Evolutionary conservation across 129 eudicot species (phyloP).

Genomic region (Chrysanthemum seticuspe): DNA sequence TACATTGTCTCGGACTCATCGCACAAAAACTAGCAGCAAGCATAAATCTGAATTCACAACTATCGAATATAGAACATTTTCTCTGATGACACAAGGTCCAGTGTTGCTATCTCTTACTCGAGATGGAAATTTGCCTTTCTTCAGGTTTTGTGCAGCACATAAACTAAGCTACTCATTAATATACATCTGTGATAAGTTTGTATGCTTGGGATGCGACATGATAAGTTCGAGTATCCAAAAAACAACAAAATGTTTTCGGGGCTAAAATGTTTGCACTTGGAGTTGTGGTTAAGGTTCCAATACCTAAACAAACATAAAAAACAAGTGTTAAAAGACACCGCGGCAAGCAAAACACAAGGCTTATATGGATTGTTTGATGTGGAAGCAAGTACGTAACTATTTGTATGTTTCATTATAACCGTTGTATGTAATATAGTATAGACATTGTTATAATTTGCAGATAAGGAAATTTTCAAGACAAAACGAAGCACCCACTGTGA

Average conservation of each 20-base stretch:
- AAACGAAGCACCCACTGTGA: slow-evolving; percentile 92
- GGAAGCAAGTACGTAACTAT: too few relatives aligned
- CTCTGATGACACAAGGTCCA: slow-evolving; percentile 88
- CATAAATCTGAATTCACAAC: slow-evolving; percentile 71
- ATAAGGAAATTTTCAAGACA: slow-evolving; percentile 95
- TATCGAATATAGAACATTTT: slow-evolving; percentile 80
- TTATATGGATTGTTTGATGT: too few relatives aligned
- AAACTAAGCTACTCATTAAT: too few relatives aligned
- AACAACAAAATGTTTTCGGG: slow-evolving; percentile 28
- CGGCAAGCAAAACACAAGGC: too few relatives aligned
- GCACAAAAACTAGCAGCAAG: slow-evolving; percentile 58
- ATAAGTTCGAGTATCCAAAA: too few relatives aligned
- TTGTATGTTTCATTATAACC: too few relatives aligned
- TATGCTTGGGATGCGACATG: too few relatives aligned
- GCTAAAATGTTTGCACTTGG: slow-evolving; percentile 99
- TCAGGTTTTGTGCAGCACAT: too few relatives aligned
- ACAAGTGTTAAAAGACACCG: too few relatives aligned
- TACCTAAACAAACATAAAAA: slow-evolving; percentile 76
- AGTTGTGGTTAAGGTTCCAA: slow-evolving; percentile 93
- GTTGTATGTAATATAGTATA: background rate
- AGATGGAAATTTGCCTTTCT: slow-evolving; percentile 60
- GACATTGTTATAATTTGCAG: slow-evolving; percentile 32
- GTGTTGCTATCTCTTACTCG: slow-evolving; percentile 75
- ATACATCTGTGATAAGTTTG: too few relatives aligned
- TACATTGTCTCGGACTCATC: slow-evolving; percentile 64